These are phyloP conservation scores for Monilinia fructigena DNA, from an alignment of 2,329 filamentous ascomycete genomes.

Conservation along the genomic window DNA sequence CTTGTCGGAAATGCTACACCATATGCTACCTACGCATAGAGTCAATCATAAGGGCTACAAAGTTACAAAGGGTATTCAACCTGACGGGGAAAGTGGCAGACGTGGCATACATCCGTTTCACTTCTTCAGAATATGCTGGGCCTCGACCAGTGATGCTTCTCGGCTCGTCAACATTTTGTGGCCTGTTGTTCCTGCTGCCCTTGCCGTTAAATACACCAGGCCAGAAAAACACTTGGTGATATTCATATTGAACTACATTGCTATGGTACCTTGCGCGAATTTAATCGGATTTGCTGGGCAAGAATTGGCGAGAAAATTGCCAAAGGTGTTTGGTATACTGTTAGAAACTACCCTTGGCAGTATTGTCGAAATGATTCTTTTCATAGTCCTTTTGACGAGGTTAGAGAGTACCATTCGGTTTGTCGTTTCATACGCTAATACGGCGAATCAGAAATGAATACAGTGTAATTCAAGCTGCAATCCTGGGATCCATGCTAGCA, in stretches of 20 bases:
- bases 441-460: constrained; percentile 45
- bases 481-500: constrained; percentile 78
- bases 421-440: neutral
- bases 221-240: constrained; percentile 59
- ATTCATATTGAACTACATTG: constrained; percentile 71
- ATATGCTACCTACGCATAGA: constrained; percentile 20
- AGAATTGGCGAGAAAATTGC: constrained; percentile 70
- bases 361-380: constrained; percentile 78
- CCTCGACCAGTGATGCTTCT: constrained; percentile 62
- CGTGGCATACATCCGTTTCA: constrained; percentile 61
- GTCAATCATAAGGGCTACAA: constrained; percentile 33
- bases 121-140: constrained; percentile 63
- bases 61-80: constrained; percentile 42
- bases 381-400: constrained; percentile 67
- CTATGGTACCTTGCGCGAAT: constrained; percentile 76
- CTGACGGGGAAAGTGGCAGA: constrained; percentile 67
- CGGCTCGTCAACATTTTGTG: constrained; percentile 68
- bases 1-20: constrained; percentile 13
- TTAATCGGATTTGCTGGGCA: constrained; percentile 72
- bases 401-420: neutral
- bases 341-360: constrained; percentile 66
- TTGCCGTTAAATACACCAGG: constrained; percentile 59
- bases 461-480: constrained; percentile 78
- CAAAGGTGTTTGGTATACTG: constrained; percentile 67
- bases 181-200: constrained; percentile 71